phyloP scores from a whole-genome alignment of 2,329 filamentous ascomycete species.

The Colletotrichum tropicale region DNA sequence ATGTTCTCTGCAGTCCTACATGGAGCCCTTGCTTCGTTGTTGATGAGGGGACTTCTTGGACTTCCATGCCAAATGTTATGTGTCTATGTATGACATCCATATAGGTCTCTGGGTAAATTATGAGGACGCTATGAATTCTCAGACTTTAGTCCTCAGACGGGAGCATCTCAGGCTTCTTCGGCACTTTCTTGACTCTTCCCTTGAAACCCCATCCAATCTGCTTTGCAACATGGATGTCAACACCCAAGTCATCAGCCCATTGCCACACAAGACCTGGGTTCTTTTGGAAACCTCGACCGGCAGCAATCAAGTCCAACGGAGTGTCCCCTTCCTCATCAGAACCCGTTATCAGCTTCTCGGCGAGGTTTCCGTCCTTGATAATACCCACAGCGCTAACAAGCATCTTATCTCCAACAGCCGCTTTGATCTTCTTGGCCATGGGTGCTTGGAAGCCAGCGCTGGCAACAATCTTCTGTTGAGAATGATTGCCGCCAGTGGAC shows the following conservation, averaged over 20 bases:
- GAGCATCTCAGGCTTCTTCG: not conserved
- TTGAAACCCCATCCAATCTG: constrained; percentile 63
- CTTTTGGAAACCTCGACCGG: constrained; percentile 61
- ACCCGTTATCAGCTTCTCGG: constrained; percentile 34
- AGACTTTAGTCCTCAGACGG: not conserved
- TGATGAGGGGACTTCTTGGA: not conserved
- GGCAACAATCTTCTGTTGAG: constrained; percentile 57
- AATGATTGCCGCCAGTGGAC: constrained; percentile 69
- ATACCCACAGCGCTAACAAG: constrained; percentile 51
- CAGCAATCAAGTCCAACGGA: constrained; percentile 50
- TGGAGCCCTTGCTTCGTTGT: not conserved
- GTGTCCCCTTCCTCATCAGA: not conserved
- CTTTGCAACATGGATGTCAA: constrained; percentile 49
- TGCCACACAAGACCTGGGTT: constrained; percentile 60
- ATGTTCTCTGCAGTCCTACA: not conserved
- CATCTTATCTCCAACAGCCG: constrained; percentile 66
- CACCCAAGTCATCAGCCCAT: constrained; percentile 59
- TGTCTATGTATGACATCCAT: not conserved
- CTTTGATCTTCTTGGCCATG: constrained; percentile 73
- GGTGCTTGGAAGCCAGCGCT: constrained; percentile 73
- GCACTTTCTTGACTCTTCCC: constrained; percentile 32
- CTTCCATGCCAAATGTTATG: not conserved
- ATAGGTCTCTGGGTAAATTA: not conserved
- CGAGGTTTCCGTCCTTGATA: constrained; percentile 48
- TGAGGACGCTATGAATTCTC: not conserved